Conservation (phyloP, 352 stramenopile species). For the Blastocystis sp. region DNA sequence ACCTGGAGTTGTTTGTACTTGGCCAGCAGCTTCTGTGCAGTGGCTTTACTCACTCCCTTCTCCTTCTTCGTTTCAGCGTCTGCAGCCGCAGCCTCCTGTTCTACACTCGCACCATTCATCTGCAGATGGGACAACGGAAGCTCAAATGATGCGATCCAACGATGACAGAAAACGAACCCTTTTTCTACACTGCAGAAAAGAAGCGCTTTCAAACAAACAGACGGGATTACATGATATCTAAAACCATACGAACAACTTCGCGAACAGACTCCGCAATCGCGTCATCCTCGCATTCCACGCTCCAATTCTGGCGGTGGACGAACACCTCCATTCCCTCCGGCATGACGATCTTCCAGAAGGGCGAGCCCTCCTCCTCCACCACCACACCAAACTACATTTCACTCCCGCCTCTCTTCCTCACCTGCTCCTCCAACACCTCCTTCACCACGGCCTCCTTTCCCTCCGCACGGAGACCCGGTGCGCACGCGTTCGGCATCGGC, state of each 20-base stretch:
- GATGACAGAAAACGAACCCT: not conserved
- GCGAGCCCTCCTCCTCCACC: not conserved
- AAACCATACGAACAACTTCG: constrained; percentile 9
- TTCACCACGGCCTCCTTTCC: constrained; percentile 2
- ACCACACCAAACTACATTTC: constrained; percentile 38
- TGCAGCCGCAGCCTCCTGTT: not conserved
- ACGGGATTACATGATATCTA: constrained; percentile 29
- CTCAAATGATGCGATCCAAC: not conserved
- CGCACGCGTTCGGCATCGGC: not conserved
- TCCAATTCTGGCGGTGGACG: not conserved
- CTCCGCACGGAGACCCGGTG: not conserved
- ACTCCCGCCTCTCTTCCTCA: not conserved
- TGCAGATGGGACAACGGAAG: not conserved
- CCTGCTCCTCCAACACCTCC: constrained; percentile 43
- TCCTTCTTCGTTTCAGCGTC: constrained; percentile 48
- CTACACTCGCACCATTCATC: not conserved
- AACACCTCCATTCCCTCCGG: not conserved
- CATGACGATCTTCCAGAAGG: constrained; percentile 1
- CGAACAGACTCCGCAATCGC: constrained; percentile 1
- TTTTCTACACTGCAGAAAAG: not conserved
- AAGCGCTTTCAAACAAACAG: not conserved
- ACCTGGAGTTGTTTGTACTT: constrained; percentile 66
- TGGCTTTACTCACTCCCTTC: constrained; percentile 62
- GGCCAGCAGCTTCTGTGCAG: constrained; percentile 53
- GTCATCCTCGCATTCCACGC: constrained; percentile 39